Conservation (phyloP, 345 rosid genomes). For the Salix koriyanagi region DNA sequence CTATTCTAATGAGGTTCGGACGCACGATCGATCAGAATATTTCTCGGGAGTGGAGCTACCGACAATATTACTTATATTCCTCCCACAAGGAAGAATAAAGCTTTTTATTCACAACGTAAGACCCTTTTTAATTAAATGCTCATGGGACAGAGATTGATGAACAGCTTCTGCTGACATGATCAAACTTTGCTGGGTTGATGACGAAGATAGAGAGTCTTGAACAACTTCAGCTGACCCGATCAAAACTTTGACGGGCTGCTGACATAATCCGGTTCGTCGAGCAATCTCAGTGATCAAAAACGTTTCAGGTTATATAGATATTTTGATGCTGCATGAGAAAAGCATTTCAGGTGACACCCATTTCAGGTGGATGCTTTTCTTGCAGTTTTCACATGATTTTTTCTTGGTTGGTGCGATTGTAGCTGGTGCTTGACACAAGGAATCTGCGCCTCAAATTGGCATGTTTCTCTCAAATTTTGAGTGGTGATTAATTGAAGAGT, state of each 20-base stretch:
- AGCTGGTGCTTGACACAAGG: background rate
- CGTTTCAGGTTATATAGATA: background rate
- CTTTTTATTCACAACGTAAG: background rate
- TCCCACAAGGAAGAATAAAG: background rate
- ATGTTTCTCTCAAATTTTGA: background rate
- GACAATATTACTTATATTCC: background rate
- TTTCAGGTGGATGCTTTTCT: background rate
- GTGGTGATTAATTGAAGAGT: background rate
- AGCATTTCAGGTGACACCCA: background rate
- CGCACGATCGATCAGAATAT: background rate
- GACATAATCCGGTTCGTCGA: background rate
- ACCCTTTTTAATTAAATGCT: background rate
- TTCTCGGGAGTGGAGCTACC: background rate
- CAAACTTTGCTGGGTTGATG: background rate
- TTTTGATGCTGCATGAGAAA: background rate
- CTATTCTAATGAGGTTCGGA: background rate
- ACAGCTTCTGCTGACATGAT: background rate
- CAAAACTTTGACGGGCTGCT: background rate
- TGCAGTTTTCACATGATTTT: background rate
- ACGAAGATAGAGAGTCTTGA: background rate
- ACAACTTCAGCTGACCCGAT: background rate
- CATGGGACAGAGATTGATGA: background rate
- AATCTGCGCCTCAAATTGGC: background rate
- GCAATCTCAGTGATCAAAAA: background rate
- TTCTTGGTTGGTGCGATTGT: background rate